Base-by-base conservation (phyloP, 192 early-diverging fungal genomes). In the Coemansia sp. region DNA sequence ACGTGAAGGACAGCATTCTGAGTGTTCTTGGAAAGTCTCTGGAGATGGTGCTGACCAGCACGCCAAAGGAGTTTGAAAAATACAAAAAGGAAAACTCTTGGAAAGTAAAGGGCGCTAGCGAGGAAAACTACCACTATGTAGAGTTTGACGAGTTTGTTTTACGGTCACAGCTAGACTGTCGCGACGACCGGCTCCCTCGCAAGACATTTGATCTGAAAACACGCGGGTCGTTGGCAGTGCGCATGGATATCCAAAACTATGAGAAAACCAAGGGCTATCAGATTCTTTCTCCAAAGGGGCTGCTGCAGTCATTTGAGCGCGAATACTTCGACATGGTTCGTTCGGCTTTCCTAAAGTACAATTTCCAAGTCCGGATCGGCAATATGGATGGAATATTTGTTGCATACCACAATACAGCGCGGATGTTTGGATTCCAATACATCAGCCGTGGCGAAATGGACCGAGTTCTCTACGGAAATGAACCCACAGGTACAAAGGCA, bases 341-440 rank as follows among this genome's bases (percentile, higher is more conserved):
- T n/a, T 88, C 91, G 0, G 91, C 93, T 4, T 91, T 95, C 65
- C 75, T 98, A 42, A 98, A 96, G 73, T 79, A 75, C 77, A 95
- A 89, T 74, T 89, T 96, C 53, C 95, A 98, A 79, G 92, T 86
- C 2, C 88, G 94, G 6, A 95, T 98, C 45, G 95, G 95, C 3
- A 86, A 90, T 61, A 98, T 98, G 95, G 94, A 96, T 68, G 95
- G 95, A 1, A 89, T 96, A 4, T 89, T 98, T 68, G 92, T 98
- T 2, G 86, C 88, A 2, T 96, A 93, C 69, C 95, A 98, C 78
- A 98, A 95, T 72, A 95, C 94, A 10, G 81, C 85, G 18, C 85
- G 85, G 58, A 86, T 95, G 40, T 96, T 98, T 87, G 95, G 95
- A 20, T 98, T 98, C 73, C 92, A 98, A 79, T 98, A 96, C 64